Evolutionary conservation across 169 alveolate species (phyloP), one percentile per base, ranked within the genome.

Genomic region (Plasmodium fragile): DNA sequence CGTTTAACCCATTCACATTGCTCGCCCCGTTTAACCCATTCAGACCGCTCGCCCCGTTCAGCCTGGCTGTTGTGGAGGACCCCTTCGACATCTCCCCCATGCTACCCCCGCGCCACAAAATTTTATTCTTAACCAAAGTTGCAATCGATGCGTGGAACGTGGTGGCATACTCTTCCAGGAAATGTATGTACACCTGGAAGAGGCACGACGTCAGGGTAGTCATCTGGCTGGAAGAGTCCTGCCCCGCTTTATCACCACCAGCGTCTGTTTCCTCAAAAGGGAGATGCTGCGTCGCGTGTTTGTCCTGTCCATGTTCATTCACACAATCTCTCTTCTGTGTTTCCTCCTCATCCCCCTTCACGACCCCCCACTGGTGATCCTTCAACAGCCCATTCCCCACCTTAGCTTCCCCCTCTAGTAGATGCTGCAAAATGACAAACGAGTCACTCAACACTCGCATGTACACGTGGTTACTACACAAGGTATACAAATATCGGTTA

Each of bases 401-500:
- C 0, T 11, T 49, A 18, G 13, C 52, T 49, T 28, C n/a, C 10
- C 39, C 45, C 81, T 18, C 34, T 41, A 30, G 34, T 0, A 84
- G 43, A 25, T 22, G 28, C 53, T 53, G 28, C 43, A 87, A 77
- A 45, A 91, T 52, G 18, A 91, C 32, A 16, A 91, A 70, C 3
- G 94, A 59, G 25, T 91, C 94, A n/a, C 36, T 43, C 73, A 91
- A 43, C 18, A 91, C 73, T n/a, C 82, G 41, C 39, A 81, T 34
- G 73, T 91, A 91, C 16, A 81, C 45, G 18, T 79, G 36, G 70
- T 91, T 91, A 69, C 73, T 55, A 28, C 94, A 91, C 39, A 91
- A 2, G 7, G 94, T 91, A 22, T 91, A 91, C 75, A 91, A 91
- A 69, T 71, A 79, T 22, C 75, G 81, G 65, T 91, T 81, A 55